Evolutionary conservation across 2,329 filamentous ascomycete genomes (phyloP), one percentile per base, ranked within the genome.

Genomic region (Fusarium xyrophilum): DNA sequence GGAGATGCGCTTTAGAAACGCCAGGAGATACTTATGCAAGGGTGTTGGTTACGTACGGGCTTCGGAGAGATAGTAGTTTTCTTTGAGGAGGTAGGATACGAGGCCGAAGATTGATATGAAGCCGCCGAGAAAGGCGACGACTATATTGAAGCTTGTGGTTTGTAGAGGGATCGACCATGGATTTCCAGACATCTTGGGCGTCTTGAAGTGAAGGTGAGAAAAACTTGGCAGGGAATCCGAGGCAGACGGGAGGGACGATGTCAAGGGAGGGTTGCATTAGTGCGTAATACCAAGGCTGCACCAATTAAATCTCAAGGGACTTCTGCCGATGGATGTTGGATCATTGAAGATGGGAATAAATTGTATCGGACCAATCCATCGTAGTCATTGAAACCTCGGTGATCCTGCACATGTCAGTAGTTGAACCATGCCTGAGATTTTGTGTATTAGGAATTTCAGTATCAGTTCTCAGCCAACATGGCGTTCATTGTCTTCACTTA

Each of bases 81-180:
- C 94, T 76, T 97, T 97, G 75, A 92, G 85, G 21, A 97, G 85
- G 76, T 93, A 97, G 2, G 93, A 97, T 1, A 97, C 93, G 43
- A 97, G 82, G 6, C 93, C 93, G 75, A 97, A 97, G n/a, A 96
- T 71, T 0, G 92, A 93, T 65, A 97, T 89, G 81, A 96, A 97
- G 3, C 92, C 94, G 17, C 94, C 94, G 15, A 97, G 80, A 11
- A 92, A 86, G 55, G 91, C 90, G 76, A 92, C 89, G 56, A 93
- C 87, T 68, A 96, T 91, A 79, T 97, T 96, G 84, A 97, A 97
- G 77, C 93, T 91, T 67, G 86, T 89, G 35, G 91, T 74, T 9
- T 85, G 84, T 43, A 93, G 82, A 23, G 78, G 77, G 10, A 80
- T 68, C 9, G 70, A 70, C 78, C 78, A 80, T 28, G 78, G 76